Conservation (phyloP, 2,329 filamentous ascomycete genomes). For the Aspergillus ibericus region DNA sequence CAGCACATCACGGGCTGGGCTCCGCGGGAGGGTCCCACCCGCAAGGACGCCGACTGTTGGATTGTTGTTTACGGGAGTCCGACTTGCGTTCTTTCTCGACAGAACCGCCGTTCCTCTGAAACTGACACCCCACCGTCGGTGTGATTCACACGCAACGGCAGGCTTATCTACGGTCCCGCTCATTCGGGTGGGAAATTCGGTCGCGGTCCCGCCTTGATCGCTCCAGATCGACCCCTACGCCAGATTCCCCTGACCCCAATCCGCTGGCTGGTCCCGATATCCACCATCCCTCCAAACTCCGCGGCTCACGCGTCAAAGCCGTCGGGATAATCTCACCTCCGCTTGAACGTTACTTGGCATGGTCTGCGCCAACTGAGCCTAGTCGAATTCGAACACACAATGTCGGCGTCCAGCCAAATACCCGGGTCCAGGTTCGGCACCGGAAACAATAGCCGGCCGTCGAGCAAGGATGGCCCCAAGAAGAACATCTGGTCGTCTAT, state of each 20-base stretch:
- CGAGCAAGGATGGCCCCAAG: slow-evolving; percentile 65
- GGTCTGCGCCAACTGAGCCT: slow-evolving; percentile 35
- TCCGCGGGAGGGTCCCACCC: slow-evolving; percentile 22
- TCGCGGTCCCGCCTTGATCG: background rate
- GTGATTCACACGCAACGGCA: background rate
- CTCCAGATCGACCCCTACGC: slow-evolving; percentile 1
- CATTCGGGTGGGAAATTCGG: slow-evolving; percentile 1
- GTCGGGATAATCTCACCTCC: slow-evolving; percentile 2
- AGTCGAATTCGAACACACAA: slow-evolving; percentile 39
- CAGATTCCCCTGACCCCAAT: slow-evolving; percentile 34
- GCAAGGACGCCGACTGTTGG: slow-evolving; percentile 12
- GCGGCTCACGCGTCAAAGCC: slow-evolving; percentile 19
- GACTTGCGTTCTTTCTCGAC: background rate
- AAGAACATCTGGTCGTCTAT: slow-evolving; percentile 94
- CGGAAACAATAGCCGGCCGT: slow-evolving; percentile 40
- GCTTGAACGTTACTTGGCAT: slow-evolving; percentile 27
- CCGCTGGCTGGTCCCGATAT: slow-evolving; percentile 22
- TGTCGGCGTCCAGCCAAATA: slow-evolving; percentile 40
- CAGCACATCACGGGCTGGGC: slow-evolving; percentile 16
- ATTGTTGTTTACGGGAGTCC: slow-evolving; percentile 8
- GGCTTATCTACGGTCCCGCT: background rate
- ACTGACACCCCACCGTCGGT: background rate
- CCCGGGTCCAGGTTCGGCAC: slow-evolving; percentile 32
- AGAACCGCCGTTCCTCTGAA: background rate
- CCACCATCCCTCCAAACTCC: slow-evolving; percentile 9